phyloP scores from a whole-genome alignment of 192 early-diverging fungal species.

The Coemansia nantahalensis region DNA sequence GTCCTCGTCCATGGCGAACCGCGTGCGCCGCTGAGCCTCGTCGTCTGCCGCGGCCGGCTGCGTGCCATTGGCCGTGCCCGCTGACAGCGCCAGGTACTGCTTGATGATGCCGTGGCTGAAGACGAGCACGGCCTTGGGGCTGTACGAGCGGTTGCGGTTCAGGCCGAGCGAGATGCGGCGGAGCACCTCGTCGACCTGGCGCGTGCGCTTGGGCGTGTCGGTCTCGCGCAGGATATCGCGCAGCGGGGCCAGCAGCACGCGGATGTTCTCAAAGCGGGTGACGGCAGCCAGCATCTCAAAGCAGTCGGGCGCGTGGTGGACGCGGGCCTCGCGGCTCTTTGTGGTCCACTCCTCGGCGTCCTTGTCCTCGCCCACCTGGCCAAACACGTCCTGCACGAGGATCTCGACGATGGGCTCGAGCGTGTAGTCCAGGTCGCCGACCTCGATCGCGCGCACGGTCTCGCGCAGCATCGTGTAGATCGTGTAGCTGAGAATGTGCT shows the following conservation, averaged over 20 bases:
- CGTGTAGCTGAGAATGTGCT: conserved; percentile 95
- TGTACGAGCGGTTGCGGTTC: conserved; percentile 69
- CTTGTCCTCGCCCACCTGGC: conserved; percentile 81
- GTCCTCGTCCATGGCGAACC: conserved; percentile 25
- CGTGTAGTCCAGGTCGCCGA: conserved; percentile 80
- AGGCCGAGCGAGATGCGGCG: conserved; percentile 73
- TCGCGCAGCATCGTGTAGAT: conserved; percentile 78
- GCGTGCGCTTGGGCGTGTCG: conserved; percentile 69
- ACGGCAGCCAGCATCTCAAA: conserved; percentile 79
- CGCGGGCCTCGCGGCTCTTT: conserved; percentile 89
- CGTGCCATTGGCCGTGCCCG: conserved; percentile 56
- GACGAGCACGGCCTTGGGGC: conserved; percentile 64
- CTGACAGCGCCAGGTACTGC: conserved; percentile 77
- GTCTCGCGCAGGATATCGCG: conserved; percentile 87
- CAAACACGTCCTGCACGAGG: conserved; percentile 90
- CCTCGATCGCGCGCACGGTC: conserved; percentile 56
- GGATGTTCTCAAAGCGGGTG: conserved; percentile 66
- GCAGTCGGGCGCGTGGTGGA: conserved; percentile 78
- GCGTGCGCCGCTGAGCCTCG: conserved; percentile 57
- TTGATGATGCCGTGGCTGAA: conserved; percentile 86
- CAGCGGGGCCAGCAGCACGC: conserved; percentile 73
- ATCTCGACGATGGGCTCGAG: conserved; percentile 69
- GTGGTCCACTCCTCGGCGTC: conserved; percentile 85
- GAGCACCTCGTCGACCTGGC: conserved; percentile 80
- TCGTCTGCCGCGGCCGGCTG: conserved; percentile 53